Percentiles rank a stretch among this genome's conserved stretches.
phyloP scores from a whole-genome alignment of 2,329 filamentous ascomycete genomes.

The Calonectria naviculata region DNA sequence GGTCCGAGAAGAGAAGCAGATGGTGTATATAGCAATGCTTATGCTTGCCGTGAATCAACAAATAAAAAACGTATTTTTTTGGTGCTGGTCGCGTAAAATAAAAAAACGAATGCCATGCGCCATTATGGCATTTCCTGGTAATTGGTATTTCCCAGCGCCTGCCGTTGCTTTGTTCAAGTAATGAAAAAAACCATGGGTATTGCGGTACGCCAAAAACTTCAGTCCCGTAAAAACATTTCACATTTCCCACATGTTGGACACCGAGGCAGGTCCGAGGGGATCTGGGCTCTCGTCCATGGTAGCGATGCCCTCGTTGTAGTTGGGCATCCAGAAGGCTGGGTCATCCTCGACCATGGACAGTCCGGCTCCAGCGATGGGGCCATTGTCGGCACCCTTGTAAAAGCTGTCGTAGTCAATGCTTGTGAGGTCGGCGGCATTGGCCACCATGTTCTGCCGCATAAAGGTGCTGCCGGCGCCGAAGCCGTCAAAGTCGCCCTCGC shows the following conservation, averaged over 20 bases:
- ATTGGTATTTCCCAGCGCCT: conserved; percentile 41
- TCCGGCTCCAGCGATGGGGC: conserved; percentile 52
- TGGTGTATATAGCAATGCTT: conserved; percentile 31
- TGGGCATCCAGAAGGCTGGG: conserved; percentile 60
- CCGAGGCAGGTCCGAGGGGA: conserved; percentile 43
- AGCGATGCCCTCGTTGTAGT: conserved; percentile 54
- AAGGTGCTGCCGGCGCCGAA: conserved; percentile 60
- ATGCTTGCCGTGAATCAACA: conserved; percentile 24
- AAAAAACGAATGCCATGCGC: conserved; percentile 35
- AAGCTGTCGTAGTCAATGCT: conserved; percentile 68
- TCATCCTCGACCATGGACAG: conserved; percentile 65
- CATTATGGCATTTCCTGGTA: conserved; percentile 29
- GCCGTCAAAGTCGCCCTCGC: conserved; percentile 60
- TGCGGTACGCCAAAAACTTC: conserved; percentile 42
- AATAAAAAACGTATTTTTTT: conserved; percentile 40
- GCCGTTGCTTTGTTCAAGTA: conserved; percentile 35
- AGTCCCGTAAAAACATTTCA: conserved; percentile 39
- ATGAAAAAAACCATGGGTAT: conserved; percentile 45
- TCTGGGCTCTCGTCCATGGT: conserved; percentile 50
- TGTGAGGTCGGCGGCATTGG: conserved; percentile 55
- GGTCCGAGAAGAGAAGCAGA: conserved; percentile 20
- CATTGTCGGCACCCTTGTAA: conserved; percentile 58
- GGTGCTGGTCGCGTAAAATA: conserved; percentile 35
- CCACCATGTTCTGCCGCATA: conserved; percentile 58
- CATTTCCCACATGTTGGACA: conserved; percentile 50